Conservation (phyloP, 768 basidiomycete species). For the Mycena amicta region DNA sequence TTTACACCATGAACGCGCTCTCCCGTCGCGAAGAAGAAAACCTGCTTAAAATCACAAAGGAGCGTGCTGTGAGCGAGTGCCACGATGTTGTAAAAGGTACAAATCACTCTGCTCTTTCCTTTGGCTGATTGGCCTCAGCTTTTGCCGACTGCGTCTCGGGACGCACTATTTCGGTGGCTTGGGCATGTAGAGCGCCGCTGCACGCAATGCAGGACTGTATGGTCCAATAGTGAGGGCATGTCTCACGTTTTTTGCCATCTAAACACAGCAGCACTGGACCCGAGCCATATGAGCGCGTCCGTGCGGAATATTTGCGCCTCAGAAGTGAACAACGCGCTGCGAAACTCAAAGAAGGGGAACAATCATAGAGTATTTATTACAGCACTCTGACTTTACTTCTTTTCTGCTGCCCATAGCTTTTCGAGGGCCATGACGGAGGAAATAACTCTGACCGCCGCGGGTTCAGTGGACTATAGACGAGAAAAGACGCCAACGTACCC, state of each 20-base stretch:
- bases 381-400: conserved; percentile 28
- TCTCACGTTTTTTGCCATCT: conserved; percentile 3
- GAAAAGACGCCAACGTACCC: conserved; percentile 55
- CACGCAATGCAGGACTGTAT: conserved; percentile 78
- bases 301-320: conserved; percentile 72
- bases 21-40: conserved; percentile 89
- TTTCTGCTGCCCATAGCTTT: conserved; percentile 63
- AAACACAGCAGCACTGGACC: conserved; percentile 60
- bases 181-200: conserved; percentile 76
- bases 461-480: conserved; percentile 5
- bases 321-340: conserved; percentile 42
- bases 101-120: background rate
- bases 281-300: conserved; percentile 72
- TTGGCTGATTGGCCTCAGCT: conserved; percentile 42
- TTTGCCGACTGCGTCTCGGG: conserved; percentile 86
- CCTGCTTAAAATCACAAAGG: conserved; percentile 79
- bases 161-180: conserved; percentile 80
- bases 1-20: conserved; percentile 68
- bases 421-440: conserved; percentile 72
- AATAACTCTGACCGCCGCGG: conserved; percentile 49
- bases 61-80: conserved; percentile 77
- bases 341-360: conserved; percentile 15
- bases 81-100: conserved; percentile 74
- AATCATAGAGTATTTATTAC: conserved; percentile 4
- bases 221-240: conserved; percentile 66